Base-by-base conservation (phyloP, 1,139 yeast species). In the Pichia sp. region DNA sequence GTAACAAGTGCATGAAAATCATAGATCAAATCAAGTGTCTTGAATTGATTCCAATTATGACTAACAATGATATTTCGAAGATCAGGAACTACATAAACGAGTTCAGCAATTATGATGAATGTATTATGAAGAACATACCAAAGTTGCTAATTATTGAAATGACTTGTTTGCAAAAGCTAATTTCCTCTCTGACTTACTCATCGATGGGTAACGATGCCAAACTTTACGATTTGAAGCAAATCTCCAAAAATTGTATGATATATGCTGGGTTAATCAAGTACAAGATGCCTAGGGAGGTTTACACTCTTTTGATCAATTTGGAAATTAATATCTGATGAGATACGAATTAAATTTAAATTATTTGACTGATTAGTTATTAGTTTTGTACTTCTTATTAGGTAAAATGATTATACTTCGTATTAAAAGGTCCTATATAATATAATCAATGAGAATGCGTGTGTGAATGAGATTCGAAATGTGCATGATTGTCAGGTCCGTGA, bases 201-300 rank as follows among this genome's bases (percentile, higher is more conserved):
- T 19, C 8, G 10, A 40, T 40, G 13, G 60, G 59, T 11, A 62
- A 57, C 34, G 43, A 53, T 3, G 54, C 62, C 3, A 80, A 81
- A 57, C 79, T 81, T 49, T 74, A 76, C 47, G 79, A 79, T 32
- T 75, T 90, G 68, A 83, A 81, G 62, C 76, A 61, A 50, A 78
- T 87, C 59, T 92, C 96, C 4, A 86, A 84, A 67, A 90, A 90
- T 68, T 87, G 96, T 70, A 90, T 92, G 90, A 82, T 92, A 3
- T 95, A 87, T 69, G 96, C 98, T 11, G 98, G 98, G 54, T 87
- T 93, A 85, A 87, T 93, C 44, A 97, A 90, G 71, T 92, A 89
- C 71, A 84, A 88, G 67, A 90, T 93, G 96, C 96, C 98, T 5
- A 79, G 95, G 59, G 97, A 92, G 65, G 85, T 90, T 0, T 90